Conservation (phyloP, 331 rosid genomes). For the Rhamnella rubrinervis region DNA sequence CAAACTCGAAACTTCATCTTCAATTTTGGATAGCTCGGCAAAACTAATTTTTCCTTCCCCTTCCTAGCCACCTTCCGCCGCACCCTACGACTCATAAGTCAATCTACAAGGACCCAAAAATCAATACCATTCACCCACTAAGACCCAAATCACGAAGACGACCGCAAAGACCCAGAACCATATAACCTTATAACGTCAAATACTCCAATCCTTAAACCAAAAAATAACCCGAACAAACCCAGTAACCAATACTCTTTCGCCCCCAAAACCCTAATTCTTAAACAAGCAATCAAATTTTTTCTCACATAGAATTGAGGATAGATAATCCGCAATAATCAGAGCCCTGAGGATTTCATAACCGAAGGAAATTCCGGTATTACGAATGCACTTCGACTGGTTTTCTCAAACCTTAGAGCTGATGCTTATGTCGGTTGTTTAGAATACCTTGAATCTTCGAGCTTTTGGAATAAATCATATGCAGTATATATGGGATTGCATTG, state of each 20-base stretch:
- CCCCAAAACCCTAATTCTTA: conserved; percentile 64
- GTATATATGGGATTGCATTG: conserved; percentile 24
- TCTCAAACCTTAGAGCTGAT: conserved; percentile 51
- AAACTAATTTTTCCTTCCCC: conserved; percentile 72
- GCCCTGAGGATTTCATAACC: conserved; percentile 25
- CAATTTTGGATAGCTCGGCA: conserved; percentile 64
- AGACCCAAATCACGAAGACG: conserved; percentile 31
- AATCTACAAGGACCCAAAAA: conserved; percentile 42
- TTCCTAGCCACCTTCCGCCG: conserved; percentile 83
- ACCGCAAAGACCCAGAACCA: conserved; percentile 38
- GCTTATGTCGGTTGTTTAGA: conserved; percentile 28
- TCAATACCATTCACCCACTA: conserved; percentile 41
- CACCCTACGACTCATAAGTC: conserved; percentile 90
- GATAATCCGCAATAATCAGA: conserved; percentile 30
- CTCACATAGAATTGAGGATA: conserved; percentile 23
- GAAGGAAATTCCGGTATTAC: conserved; percentile 35
- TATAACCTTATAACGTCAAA: conserved; percentile 31
- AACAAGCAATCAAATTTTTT: conserved; percentile 36
- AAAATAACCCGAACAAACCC: conserved; percentile 21
- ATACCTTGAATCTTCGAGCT: conserved; percentile 33
- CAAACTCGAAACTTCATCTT: conserved; percentile 49
- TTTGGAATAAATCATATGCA: neutral
- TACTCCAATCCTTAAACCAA: conserved; percentile 41
- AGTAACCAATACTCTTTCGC: conserved; percentile 24
- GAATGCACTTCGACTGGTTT: conserved; percentile 32